These are phyloP conservation scores for Stylonectria norvegica DNA, from an alignment of 2,329 filamentous ascomycete genomes.

Conservation along the genomic window DNA sequence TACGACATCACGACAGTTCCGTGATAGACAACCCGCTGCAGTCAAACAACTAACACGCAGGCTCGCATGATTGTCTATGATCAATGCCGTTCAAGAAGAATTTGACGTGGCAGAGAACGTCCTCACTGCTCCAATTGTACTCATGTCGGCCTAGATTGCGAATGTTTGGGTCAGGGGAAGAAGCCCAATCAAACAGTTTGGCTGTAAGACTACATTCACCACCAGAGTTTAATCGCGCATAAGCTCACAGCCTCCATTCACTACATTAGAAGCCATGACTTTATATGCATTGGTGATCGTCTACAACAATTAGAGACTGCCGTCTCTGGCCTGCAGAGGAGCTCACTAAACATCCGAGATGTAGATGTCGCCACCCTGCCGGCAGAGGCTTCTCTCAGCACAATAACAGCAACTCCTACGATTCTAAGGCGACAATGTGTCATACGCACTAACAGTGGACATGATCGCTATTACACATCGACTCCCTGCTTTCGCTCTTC, in stretches of 20 bases:
- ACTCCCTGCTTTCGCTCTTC: slow-evolving; percentile 8
- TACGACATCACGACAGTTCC: neutral
- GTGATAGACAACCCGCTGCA: neutral
- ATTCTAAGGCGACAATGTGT: slow-evolving; percentile 2
- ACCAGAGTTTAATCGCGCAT: neutral
- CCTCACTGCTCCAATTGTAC: slow-evolving; percentile 10
- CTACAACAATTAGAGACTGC: slow-evolving; percentile 8
- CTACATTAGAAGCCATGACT: slow-evolving; percentile 4
- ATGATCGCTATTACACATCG: slow-evolving; percentile 6
- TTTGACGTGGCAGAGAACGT: slow-evolving; percentile 9
- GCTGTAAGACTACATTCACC: neutral
- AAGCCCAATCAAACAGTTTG: slow-evolving; percentile 8
- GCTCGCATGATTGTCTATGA: slow-evolving; percentile 3
- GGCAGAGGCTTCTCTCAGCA: neutral
- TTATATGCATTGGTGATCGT: slow-evolving; percentile 7
- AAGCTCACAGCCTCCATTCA: neutral
- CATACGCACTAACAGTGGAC: slow-evolving; percentile 3
- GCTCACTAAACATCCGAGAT: neutral
- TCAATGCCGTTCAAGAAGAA: slow-evolving; percentile 10
- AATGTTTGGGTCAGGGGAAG: slow-evolving; percentile 10
- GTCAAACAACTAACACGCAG: neutral
- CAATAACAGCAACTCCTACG: neutral
- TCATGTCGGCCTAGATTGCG: slow-evolving; percentile 7
- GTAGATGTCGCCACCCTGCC: neutral
- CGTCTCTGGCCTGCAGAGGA: slow-evolving; percentile 4